These are phyloP conservation scores for Pythium brachiatum DNA, from an alignment of 352 stramenopile genomes.

Conservation along the genomic window DNA sequence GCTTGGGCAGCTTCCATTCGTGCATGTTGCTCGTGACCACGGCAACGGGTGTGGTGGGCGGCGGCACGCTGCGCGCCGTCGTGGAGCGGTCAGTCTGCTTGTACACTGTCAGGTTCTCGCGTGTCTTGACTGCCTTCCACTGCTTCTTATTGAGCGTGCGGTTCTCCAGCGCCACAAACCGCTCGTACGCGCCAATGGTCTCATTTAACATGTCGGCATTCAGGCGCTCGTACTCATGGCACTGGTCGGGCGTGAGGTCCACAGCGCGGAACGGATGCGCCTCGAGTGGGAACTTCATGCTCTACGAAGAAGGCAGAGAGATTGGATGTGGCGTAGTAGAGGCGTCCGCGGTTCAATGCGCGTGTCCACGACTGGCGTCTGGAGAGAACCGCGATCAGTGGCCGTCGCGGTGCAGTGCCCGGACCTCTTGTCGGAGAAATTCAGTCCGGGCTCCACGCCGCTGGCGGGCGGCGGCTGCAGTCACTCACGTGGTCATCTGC, in stretches of 20 bases:
- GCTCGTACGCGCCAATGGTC: slow-evolving; percentile 29
- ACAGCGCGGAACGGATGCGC: slow-evolving; percentile 26
- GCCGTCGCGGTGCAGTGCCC: not conserved
- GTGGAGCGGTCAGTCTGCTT: slow-evolving; percentile 19
- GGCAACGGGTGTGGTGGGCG: not conserved
- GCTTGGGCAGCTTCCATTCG: slow-evolving; percentile 23
- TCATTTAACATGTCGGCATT: slow-evolving; percentile 19
- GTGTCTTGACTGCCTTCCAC: slow-evolving; percentile 35
- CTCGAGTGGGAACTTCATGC: slow-evolving; percentile 29
- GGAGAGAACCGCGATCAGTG: not conserved
- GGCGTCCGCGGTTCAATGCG: not conserved
- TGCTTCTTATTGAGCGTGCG: slow-evolving; percentile 26
- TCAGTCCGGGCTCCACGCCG: not conserved
- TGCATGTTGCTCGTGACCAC: slow-evolving; percentile 11
- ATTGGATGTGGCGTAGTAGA: not conserved
- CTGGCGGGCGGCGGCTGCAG: not conserved
- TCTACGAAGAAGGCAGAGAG: not conserved
- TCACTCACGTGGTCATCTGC: slow-evolving; percentile 5
- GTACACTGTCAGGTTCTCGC: slow-evolving; percentile 34
- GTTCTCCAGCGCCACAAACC: slow-evolving; percentile 21
- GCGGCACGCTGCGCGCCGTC: not conserved
- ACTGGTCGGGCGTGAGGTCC: slow-evolving; percentile 23
- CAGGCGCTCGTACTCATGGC: slow-evolving; percentile 10
- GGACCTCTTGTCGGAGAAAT: no score
- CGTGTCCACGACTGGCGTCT: not conserved